Percentiles rank a stretch among this genome's conserved stretches.
These are phyloP conservation scores for Ploettnerulaceae sp. DNA, from an alignment of 2,329 filamentous ascomycete genomes.

Conservation along the genomic window DNA sequence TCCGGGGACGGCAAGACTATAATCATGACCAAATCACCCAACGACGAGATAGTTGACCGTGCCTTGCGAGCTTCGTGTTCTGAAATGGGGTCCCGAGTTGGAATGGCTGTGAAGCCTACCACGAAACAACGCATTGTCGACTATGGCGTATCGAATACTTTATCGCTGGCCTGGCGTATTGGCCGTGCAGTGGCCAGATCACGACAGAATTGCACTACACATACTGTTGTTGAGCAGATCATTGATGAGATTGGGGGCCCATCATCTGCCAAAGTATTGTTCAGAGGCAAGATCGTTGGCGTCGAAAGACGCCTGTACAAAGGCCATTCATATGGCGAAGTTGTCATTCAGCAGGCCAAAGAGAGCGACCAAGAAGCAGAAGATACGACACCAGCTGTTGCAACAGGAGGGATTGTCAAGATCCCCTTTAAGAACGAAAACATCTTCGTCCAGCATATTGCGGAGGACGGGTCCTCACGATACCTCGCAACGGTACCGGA, in stretches of 20 bases:
- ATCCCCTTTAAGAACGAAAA: constrained; percentile 13
- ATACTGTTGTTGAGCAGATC: not conserved
- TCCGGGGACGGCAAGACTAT: constrained; percentile 4
- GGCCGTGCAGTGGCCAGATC: constrained; percentile 1
- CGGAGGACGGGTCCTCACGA: not conserved
- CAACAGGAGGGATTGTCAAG: not conserved
- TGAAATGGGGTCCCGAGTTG: constrained; percentile 4
- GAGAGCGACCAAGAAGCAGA: constrained; percentile 2
- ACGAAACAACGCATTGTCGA: too few species aligned
- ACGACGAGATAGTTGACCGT: constrained; percentile 5
- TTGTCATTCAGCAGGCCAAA: constrained; percentile 7
- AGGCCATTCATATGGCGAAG: constrained; percentile 7
- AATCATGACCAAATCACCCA: constrained; percentile 5
- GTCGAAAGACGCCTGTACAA: not conserved
- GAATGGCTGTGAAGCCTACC: not conserved
- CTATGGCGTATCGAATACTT: too few species aligned
- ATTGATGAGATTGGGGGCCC: constrained; percentile 7
- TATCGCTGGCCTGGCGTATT: constrained; percentile 6
- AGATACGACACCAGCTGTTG: not conserved
- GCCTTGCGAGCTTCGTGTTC: constrained; percentile 5
- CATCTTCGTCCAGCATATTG: not conserved
- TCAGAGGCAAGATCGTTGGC: constrained; percentile 6
- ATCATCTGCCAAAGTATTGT: not conserved
- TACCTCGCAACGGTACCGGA: constrained; percentile 4
- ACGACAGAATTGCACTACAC: not conserved